Percentiles rank a stretch among this genome's conserved stretches.
Conservation (phyloP, 208 protist genomes). For the Wallacemonas collosoma region DNA sequence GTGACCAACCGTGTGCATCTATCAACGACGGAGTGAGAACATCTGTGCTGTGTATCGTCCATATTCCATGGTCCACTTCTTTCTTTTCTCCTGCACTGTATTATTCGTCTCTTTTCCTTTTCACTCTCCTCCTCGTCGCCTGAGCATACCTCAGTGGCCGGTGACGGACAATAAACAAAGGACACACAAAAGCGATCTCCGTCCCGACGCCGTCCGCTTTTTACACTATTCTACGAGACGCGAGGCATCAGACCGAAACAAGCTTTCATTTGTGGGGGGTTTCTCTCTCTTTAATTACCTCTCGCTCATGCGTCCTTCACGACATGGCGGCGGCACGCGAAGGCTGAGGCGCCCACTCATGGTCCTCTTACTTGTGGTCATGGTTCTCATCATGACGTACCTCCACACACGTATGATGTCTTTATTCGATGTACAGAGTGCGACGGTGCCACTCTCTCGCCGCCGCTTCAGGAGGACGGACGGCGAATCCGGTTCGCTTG, state of each 20-base stretch:
- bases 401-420: slow-evolving; percentile 7
- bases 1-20: no score
- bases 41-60: not conserved
- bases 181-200: no score
- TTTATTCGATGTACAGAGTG: not conserved
- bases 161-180: no score
- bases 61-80: not conserved
- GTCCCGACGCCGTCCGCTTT: no score
- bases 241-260: no score
- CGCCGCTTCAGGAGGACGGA: not conserved
- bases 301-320: not conserved
- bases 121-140: no score
- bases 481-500: not conserved
- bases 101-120: no score
- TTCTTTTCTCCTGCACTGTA: not conserved
- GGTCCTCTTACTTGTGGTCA: not conserved
- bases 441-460: not conserved
- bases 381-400: not conserved
- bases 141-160: no score
- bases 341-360: not conserved
- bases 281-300: not conserved
- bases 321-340: not conserved
- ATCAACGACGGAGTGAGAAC: no score
- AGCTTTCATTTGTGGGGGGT: no score
- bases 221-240: no score